Percentiles rank a stretch among this genome's conserved stretches.
Conservation (phyloP, 768 basidiomycete species). For the Suillus sp. region DNA sequence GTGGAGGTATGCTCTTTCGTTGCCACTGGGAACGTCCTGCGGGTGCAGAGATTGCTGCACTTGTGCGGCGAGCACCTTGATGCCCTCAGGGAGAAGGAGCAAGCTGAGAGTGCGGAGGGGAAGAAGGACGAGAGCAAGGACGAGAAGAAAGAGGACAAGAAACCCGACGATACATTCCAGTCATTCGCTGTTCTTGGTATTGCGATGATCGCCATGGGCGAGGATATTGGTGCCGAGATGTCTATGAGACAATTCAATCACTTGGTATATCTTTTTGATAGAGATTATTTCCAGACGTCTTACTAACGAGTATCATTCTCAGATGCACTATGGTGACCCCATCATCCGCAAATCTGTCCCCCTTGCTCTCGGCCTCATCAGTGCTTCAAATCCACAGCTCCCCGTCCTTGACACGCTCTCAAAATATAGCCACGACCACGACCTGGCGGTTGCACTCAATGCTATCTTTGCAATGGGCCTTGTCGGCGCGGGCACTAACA, state of each 20-base stretch:
- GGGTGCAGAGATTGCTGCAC: conserved; percentile 89
- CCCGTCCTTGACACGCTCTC: conserved; percentile 95
- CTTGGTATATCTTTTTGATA: conserved; percentile 55
- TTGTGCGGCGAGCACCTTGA: conserved; percentile 92
- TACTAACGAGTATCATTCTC: conserved; percentile 22
- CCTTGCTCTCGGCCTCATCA: conserved; percentile 92
- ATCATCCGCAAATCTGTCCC: conserved; percentile 90
- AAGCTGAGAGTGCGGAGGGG: conserved; percentile 31
- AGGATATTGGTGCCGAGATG: conserved; percentile 98
- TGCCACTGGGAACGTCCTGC: conserved; percentile 93
- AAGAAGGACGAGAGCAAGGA: conserved; percentile 40
- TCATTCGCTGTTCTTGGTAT: conserved; percentile 93
- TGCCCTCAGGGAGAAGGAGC: conserved; percentile 39
- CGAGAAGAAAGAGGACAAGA: conserved; percentile 55
- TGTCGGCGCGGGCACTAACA: conserved; percentile 98
- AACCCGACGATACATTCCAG: conserved; percentile 72
- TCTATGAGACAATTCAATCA: conserved; percentile 97
- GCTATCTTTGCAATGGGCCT: conserved; percentile 99
- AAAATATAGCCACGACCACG: conserved; percentile 98
- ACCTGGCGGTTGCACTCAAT: conserved; percentile 93
- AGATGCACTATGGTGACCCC: conserved; percentile 99
- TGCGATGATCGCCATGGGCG: conserved; percentile 83
- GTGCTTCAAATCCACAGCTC: conserved; percentile 93
- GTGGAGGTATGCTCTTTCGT: conserved; percentile 95
- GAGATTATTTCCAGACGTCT: neutral